Percentiles rank a stretch among this genome's conserved stretches.
Evolutionary conservation across 78 protist species (phyloP).

Genomic region (Trichosphaerium sp.): DNA sequence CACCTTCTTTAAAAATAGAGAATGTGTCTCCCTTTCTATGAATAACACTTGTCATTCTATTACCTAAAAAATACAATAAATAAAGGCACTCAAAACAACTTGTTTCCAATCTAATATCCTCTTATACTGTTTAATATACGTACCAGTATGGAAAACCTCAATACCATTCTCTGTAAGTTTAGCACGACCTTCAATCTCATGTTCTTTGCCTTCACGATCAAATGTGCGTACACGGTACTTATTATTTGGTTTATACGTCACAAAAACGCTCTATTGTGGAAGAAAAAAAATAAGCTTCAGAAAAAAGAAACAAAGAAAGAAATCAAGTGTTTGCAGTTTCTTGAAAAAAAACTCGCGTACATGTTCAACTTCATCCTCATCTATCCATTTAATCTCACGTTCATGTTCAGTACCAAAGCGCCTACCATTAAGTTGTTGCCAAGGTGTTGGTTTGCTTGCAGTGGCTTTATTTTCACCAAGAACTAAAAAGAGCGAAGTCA

Average conservation of each 20-base stretch:
- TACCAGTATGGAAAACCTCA: too few relatives aligned
- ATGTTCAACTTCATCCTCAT: neutral
- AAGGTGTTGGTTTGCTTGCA: neutral
- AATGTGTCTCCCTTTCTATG: neutral
- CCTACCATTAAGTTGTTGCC: neutral
- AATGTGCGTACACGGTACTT: neutral
- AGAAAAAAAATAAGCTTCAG: neutral
- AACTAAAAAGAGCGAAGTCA: neutral
- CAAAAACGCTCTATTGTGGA: constrained; percentile 9
- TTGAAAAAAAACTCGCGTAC: constrained; percentile 16
- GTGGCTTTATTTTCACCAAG: neutral
- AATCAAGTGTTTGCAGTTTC: neutral
- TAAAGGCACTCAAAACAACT: too few relatives aligned
- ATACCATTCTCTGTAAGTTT: too few relatives aligned
- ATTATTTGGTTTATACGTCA: neutral
- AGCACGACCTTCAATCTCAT: too few relatives aligned
- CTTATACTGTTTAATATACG: too few relatives aligned
- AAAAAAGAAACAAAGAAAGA: neutral
- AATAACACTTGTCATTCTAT: neutral
- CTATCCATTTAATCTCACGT: constrained; percentile 3
- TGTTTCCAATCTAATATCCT: too few relatives aligned
- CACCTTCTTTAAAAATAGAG: constrained; percentile 15
- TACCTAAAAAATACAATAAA: too few relatives aligned
- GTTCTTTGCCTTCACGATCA: too few relatives aligned
- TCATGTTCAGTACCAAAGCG: neutral